These are phyloP conservation scores for Vairimorpha necatrix DNA, from an alignment of 371 early-diverging fungal species.

Conservation along the genomic window DNA sequence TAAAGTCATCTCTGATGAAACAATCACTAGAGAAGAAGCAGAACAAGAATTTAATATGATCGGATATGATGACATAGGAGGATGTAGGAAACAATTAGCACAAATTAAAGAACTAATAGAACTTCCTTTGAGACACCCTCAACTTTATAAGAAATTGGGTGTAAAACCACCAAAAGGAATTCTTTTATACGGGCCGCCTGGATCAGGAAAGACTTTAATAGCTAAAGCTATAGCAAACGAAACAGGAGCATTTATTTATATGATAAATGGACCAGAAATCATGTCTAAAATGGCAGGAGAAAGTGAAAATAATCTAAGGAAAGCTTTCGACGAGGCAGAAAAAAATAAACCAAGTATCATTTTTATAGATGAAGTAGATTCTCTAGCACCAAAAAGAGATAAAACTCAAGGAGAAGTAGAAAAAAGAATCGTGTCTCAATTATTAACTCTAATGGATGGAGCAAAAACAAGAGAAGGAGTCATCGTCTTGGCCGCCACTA, in stretches of 20 bases:
- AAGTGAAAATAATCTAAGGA: constrained; percentile 89
- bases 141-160: constrained; percentile 92
- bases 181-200: constrained; percentile 89
- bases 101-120: constrained; percentile 97
- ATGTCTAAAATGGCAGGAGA: constrained; percentile 99
- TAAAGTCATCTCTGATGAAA: constrained; percentile 90
- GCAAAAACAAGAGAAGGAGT: constrained; percentile 91
- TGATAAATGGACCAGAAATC: constrained; percentile 96
- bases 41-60: constrained; percentile 87
- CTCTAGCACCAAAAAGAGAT: constrained; percentile 97
- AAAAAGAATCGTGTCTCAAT: constrained; percentile 93
- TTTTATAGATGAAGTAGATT: constrained; percentile 99
- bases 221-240: constrained; percentile 89
- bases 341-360: constrained; percentile 89
- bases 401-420: constrained; percentile 98
- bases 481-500: constrained; percentile 91
- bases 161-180: constrained; percentile 86
- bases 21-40: constrained; percentile 91
- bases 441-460: constrained; percentile 97
- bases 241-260: constrained; percentile 86
- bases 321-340: constrained; percentile 96
- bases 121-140: constrained; percentile 92
- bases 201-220: constrained; percentile 91
- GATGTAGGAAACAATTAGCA: constrained; percentile 94
- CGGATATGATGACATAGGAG: constrained; percentile 98